Evolutionary conservation across 106 monocot species (phyloP).

Genomic region (Iris macrosiphon): DNA sequence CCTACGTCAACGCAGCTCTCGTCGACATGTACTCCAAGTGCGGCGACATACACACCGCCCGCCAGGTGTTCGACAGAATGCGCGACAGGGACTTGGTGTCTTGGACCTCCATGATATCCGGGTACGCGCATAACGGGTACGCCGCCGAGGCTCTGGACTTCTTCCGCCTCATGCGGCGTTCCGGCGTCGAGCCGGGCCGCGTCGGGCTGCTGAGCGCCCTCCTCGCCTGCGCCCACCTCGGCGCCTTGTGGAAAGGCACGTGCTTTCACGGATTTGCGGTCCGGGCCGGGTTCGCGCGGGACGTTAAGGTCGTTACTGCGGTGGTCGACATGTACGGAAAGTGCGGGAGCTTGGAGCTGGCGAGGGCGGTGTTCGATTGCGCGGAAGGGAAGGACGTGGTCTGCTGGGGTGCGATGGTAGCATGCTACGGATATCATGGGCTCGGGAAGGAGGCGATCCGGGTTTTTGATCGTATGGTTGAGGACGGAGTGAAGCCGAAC

Average conservation of each 20-base stretch:
- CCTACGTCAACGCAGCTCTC: conserved; percentile 34
- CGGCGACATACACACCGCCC: conserved; percentile 25
- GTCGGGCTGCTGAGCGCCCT: conserved; percentile 39
- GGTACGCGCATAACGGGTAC: conserved; percentile 52
- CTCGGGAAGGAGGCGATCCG: conserved; percentile 36
- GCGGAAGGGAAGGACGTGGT: conserved; percentile 36
- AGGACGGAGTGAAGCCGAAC: conserved; percentile 32
- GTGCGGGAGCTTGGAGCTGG: conserved; percentile 45
- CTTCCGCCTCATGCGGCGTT: conserved; percentile 21
- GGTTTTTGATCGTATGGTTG: conserved; percentile 38
- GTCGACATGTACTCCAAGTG: conserved; percentile 59
- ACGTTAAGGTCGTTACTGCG: conserved; percentile 33
- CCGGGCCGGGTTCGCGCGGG: conserved; percentile 20
- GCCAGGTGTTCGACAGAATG: conserved; percentile 48
- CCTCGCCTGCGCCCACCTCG: conserved; percentile 30
- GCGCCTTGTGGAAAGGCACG: conserved; percentile 29
- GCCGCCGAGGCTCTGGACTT: conserved; percentile 31
- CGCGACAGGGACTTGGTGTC: conserved; percentile 28
- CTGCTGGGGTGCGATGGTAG: conserved; percentile 68
- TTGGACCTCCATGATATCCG: conserved; percentile 62
- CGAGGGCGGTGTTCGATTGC: conserved; percentile 35
- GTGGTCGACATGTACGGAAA: conserved; percentile 60
- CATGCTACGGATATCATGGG: conserved; percentile 48
- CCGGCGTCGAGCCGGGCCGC: conserved; percentile 17
- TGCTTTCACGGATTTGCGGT: conserved; percentile 29